These are phyloP conservation scores for Umbelopsis vinacea DNA, from an alignment of 192 early-diverging fungal genomes.

Conservation along the genomic window DNA sequence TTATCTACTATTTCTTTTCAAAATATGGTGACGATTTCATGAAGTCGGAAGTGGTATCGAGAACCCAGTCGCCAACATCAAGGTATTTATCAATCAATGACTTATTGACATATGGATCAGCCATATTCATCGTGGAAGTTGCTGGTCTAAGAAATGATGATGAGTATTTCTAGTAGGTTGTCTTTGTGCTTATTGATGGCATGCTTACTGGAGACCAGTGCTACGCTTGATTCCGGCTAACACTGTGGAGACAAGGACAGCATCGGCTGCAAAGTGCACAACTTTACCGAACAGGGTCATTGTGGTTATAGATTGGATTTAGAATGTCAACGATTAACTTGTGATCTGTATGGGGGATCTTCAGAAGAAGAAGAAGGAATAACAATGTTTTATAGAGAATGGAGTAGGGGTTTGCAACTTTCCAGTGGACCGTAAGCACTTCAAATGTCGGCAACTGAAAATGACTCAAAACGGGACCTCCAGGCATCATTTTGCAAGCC, in stretches of 20 bases:
- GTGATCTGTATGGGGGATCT: background rate
- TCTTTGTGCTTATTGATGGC: conserved; percentile 7
- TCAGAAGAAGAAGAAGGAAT: background rate
- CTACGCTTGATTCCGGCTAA: conserved; percentile 62
- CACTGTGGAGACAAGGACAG: conserved; percentile 61
- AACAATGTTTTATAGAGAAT: background rate
- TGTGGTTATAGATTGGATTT: background rate
- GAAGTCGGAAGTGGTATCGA: conserved; percentile 52
- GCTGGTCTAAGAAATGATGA: conserved; percentile 40
- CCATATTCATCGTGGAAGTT: conserved; percentile 53
- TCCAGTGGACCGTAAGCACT: background rate
- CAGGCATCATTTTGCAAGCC: background rate
- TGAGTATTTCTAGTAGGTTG: background rate
- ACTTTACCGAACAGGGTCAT: conserved; percentile 49
- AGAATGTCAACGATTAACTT: background rate
- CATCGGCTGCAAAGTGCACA: conserved; percentile 58
- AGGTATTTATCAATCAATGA: conserved; percentile 53
- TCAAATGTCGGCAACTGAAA: background rate
- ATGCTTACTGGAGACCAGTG: conserved; percentile 47
- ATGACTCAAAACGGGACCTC: conserved; percentile 11
- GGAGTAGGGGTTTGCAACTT: too few relatives aligned
- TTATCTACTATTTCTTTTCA: conserved; percentile 39
- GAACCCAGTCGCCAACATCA: conserved; percentile 56
- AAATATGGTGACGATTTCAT: conserved; percentile 54
- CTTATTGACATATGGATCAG: conserved; percentile 45